Base-by-base conservation (phyloP, 495 filamentous ascomycete species). In the Articulospora tetracladia region DNA sequence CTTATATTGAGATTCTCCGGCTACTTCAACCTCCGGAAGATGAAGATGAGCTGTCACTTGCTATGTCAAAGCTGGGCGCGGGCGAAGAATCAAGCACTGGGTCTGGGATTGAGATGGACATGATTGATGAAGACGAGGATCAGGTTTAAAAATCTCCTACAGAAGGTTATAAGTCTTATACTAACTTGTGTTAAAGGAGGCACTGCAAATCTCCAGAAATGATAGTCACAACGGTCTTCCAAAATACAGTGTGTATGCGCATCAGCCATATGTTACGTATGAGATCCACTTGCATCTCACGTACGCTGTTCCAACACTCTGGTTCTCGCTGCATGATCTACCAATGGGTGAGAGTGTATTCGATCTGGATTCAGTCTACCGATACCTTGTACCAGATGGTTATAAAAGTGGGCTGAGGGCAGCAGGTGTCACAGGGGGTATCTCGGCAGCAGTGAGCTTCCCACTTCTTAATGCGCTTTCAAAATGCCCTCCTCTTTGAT, bases 401-500 rank as follows among this genome's bases (percentile, higher is more conserved):
- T 84, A 81, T 71, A 83, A 79, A 65, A 68, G 73, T 46, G 71
- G 77, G 60, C 71, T 93, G 62, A 78, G 81, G 63, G 72, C 61
- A 48, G 76, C 81, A 39, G 88, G 89, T 39, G 73, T 84, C 20
- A 82, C 90, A 68, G 91, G 91, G 60, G 89, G 84, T 60, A 85
- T 96, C 69, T 90, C 88, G 62, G 80, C 86, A 66, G 88, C 83
- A 44, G 89, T 92, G 81, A 70, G 86, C 86, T 11, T 57, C 50
- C 32, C 59, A 61, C 57, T 48, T 59, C 32, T 58, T 66, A 34
- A 49, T 53, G 28, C 39, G 27, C 44, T 52, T 48, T 49, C 28
- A 54, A 50, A 56, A 48, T 53, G n/a, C n/a, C n/a, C n/a, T 44
- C 39, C 3, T 12, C 39, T 28, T 23, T 51, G 23, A 55, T 20